Conservation (phyloP, 441 rosid genomes). For the Manihot esculenta region DNA sequence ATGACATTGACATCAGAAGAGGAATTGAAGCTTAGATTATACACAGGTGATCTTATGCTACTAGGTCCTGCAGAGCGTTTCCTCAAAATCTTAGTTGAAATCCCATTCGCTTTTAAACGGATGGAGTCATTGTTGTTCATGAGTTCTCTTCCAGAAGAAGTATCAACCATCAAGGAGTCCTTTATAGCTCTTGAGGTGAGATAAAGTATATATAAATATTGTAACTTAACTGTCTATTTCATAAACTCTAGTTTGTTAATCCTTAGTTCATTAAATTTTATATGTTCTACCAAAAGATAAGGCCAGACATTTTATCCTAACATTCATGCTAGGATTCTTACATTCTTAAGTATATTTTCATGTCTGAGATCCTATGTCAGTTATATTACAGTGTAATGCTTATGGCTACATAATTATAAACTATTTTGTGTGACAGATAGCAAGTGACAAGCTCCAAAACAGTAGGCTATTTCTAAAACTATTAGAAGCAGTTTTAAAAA, state of each 20-base stretch:
- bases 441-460: constrained; percentile 72
- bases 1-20: constrained; percentile 91
- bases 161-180: constrained; percentile 56
- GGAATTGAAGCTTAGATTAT: constrained; percentile 90
- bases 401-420: constrained; percentile 6
- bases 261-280: neutral
- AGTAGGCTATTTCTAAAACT: constrained; percentile 87
- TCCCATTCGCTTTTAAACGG: constrained; percentile 80
- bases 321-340: neutral
- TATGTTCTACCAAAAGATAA: neutral
- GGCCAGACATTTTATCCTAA: neutral
- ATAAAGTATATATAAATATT: constrained; percentile 2
- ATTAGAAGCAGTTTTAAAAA: constrained; percentile 94
- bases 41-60: constrained; percentile 60
- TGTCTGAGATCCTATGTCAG: neutral
- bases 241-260: neutral
- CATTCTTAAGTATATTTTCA: neutral
- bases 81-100: constrained; percentile 70
- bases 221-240: neutral
- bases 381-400: neutral
- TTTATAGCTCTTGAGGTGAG: constrained; percentile 76
- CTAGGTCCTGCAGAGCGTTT: constrained; percentile 95
- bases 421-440: constrained; percentile 48
- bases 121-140: constrained; percentile 77
- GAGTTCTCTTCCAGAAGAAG: constrained; percentile 77